Percentiles rank a stretch among this genome's conserved stretches.
phyloP scores from a whole-genome alignment of 169 alveolate species.

The Plasmodium yoelii region DNA sequence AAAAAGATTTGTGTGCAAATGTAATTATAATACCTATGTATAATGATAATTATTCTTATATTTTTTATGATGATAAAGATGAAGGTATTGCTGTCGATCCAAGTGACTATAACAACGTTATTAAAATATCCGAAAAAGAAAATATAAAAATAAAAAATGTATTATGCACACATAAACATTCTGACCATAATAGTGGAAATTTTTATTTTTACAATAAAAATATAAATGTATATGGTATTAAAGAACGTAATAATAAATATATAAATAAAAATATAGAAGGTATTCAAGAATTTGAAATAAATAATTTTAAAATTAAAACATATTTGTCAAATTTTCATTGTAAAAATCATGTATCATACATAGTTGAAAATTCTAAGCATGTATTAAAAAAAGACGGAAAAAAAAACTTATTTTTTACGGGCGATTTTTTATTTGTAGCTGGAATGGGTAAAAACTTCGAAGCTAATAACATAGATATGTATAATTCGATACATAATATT shows the following conservation, averaged over 20 bases:
- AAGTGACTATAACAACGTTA: constrained; percentile 31
- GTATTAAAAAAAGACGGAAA: neutral
- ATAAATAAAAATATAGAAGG: constrained; percentile 34
- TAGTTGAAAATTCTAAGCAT: constrained; percentile 22
- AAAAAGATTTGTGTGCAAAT: constrained; percentile 33
- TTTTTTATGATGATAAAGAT: constrained; percentile 51
- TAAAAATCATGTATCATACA: constrained; percentile 50
- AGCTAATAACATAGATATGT: constrained; percentile 39
- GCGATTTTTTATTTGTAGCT: constrained; percentile 58
- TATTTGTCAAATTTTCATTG: constrained; percentile 58
- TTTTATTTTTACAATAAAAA: constrained; percentile 28
- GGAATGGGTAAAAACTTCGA: constrained; percentile 70
- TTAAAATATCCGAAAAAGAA: constrained; percentile 37
- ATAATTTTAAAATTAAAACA: constrained; percentile 53
- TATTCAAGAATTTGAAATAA: constrained; percentile 29
- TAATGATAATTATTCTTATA: constrained; percentile 50
- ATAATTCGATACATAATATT: constrained; percentile 23
- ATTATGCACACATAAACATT: constrained; percentile 65
- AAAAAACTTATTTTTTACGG: constrained; percentile 60
- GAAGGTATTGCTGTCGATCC: constrained; percentile 70
- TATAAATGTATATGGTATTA: constrained; percentile 63
- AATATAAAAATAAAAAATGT: constrained; percentile 53
- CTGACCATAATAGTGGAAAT: constrained; percentile 67
- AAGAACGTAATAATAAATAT: constrained; percentile 43
- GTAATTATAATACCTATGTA: constrained; percentile 48